Evolutionary conservation across 176 grass and related monocot species (phyloP), one percentile per base, ranked within the genome.

Genomic region (Juncus effusus): DNA sequence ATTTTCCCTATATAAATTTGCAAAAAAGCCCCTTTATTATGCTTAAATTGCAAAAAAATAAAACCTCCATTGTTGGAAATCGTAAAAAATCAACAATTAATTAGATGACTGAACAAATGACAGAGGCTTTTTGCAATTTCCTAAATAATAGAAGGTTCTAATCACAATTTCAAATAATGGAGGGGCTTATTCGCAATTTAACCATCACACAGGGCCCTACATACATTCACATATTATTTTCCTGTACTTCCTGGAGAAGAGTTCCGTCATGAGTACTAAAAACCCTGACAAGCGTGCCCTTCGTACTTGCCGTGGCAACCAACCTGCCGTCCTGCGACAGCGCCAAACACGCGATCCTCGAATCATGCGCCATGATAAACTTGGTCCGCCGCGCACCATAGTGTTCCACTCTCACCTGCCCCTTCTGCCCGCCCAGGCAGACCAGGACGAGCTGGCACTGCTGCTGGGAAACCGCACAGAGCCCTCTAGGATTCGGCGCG

Each of bases 241-340:
- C 80, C 77, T n/a, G n/a, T 89, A 89, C 94, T 84, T 99, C 95
- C 78, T 99, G 95, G 7, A 99, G 83, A 52, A 94, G 89, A 12
- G 73, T 83, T 35, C 89, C 95, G 44, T 99, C 95, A 0, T 78
- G 54, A 0, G 95, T 81, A 76, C 82, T 99, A 50, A 85, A 99
- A 51, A 94, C 89, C 69, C 95, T 90, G 3, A 99, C 66, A 0
- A 99, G 95, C 0, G 95, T 99, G 0, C 95, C 95, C 62, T 99
- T 99, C 52, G 86, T 85, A 60, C 95, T 99, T 0, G 95, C 83
- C 0, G 95, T 99, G 14, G 95, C 95, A 41, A 99, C 89, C 28
- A 99, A 74, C 74, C 83, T 80, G 8, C 89, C 95, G 39, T 99
- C 95, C 78, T 90, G 86, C 0, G 95, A 99, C 9, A 99, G 55